Percentiles rank a stretch among this genome's conserved stretches.
These are phyloP conservation scores for Tetragonia tetragonoides DNA, from an alignment of 148 eudicot genomes.

Conservation along the genomic window DNA sequence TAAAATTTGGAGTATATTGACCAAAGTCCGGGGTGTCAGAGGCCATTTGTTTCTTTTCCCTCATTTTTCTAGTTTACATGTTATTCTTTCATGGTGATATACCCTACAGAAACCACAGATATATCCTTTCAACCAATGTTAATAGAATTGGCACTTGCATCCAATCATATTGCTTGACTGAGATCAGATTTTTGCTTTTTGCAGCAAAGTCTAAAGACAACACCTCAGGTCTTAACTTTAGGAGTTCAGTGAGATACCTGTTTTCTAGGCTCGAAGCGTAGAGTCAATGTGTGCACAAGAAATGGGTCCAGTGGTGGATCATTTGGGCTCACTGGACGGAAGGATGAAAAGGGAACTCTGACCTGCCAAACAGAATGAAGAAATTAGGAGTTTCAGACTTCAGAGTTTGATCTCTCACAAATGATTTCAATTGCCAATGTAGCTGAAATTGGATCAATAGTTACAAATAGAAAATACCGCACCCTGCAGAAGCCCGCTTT, in stretches of 20 bases:
- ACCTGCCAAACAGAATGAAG: conserved; percentile 43
- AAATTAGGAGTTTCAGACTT: conserved; percentile 2
- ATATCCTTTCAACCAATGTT: background rate
- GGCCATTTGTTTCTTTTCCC: background rate
- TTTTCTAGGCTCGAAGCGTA: conserved; percentile 91
- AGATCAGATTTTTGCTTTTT: background rate
- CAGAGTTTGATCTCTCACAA: background rate
- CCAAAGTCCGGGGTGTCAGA: background rate
- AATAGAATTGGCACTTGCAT: background rate
- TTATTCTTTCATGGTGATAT: background rate
- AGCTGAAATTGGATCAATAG: conserved; percentile 3
- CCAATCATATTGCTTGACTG: background rate
- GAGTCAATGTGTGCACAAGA: conserved; percentile 85
- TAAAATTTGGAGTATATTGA: background rate
- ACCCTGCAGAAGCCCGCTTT: conserved; percentile 98
- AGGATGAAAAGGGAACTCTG: conserved; percentile 87
- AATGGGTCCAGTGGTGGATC: conserved; percentile 96
- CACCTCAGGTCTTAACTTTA: background rate
- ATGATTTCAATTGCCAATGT: background rate
- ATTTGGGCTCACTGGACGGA: conserved; percentile 80
- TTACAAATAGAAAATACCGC: conserved; percentile 18
- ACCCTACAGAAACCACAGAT: background rate
- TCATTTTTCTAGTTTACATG: background rate
- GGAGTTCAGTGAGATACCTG: conserved; percentile 41
- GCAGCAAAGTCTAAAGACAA: background rate